Base-by-base conservation (phyloP, 73 alveolate genomes). In the Uronychia setigera region DNA sequence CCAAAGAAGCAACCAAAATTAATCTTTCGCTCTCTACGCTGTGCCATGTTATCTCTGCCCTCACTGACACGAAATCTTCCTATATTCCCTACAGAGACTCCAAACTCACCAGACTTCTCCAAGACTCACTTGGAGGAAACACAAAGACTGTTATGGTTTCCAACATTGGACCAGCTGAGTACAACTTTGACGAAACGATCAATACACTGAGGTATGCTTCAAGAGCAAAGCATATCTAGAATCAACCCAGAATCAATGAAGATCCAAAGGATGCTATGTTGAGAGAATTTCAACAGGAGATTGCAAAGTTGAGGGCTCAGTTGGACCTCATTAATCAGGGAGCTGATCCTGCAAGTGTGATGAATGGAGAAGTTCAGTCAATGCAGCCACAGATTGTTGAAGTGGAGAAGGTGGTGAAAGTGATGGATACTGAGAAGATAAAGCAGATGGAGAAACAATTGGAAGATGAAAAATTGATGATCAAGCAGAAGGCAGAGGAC, bases 191-290 rank as follows among this genome's bases (percentile, higher is more conserved):
- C 83, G 99, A 97, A 95, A 96, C 99, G 14, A 82, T 97, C 76
- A 96, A 97, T 27, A 97, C 99, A 57, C 89, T 97, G 35, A 93
- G 99, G 89, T 97, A 97, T 92, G 99, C 99, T 0, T 95, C 93
- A 77, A 84, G 99, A 77, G 99, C 99, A 30, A 97, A 97, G 89
- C 93, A 93, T 82, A 97, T 97, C 57, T 85, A 97, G 95, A 97
- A 97, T 84, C 97, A 90, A 33, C 99, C 99, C 30, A 93, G 95
- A 81, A 96, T 97, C 83, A 97, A 97, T 87, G 99, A 97, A 91
- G 99, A 97, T 92, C 99, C 99, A 34, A 97, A 97, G 91, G 99
- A 97, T 91, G 99, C 99, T 31, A 90, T 97, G 97, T 88, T 97
- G 59, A 95, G 98, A 86, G 99, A 97, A 87, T 97, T 93, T 86